Base-by-base conservation (phyloP, 2,329 filamentous ascomycete genomes). In the Cercospora canescens region DNA sequence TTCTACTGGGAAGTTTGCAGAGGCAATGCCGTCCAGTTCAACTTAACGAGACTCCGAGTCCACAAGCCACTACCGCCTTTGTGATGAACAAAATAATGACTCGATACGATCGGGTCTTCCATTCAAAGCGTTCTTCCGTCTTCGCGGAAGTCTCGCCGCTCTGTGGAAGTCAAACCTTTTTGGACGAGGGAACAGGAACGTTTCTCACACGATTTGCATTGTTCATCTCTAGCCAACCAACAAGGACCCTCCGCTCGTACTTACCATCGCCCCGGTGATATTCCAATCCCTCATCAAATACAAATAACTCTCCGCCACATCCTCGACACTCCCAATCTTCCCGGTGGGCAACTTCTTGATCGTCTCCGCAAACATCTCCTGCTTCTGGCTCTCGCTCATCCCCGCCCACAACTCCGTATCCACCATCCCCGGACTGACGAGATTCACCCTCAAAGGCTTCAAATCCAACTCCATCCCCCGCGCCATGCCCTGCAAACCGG, bases 371-470 rank as follows among this genome's bases (percentile, higher is more conserved):
- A 77, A 75, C 48, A 72, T 62, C 2, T 54, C 60, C 62, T 70
- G 60, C 65, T 73, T 75, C 45, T 73, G 63, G 35, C 75, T 76
- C 62, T 74, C 72, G 0, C 52, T 60, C 50, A 76, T 67, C 55
- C 72, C 72, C 28, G 57, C 58, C 81, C 81, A 84, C 6, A 83
- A 65, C 68, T 79, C 78, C 14, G 82, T 83, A 41, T 81, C 76
- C 32, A 83, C 80, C 0, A 81, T 78, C 0, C 88, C 89, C 0
- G 88, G 87, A 61, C 77, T 80, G 1, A 91, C 85, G 0, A 84
- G 73, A 73, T 91, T 91, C 28, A 90, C 88, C 1, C 89, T 79
- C 8, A 90, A 76, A 0, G 89, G 89, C 68, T 82, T 83, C 63
- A 92, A 72, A 71, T 91, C 88, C 34, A 90, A 71, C 1, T 89